These are phyloP conservation scores for Blakeslea trispora DNA, from an alignment of 371 early-diverging fungal species.

Conservation along the genomic window DNA sequence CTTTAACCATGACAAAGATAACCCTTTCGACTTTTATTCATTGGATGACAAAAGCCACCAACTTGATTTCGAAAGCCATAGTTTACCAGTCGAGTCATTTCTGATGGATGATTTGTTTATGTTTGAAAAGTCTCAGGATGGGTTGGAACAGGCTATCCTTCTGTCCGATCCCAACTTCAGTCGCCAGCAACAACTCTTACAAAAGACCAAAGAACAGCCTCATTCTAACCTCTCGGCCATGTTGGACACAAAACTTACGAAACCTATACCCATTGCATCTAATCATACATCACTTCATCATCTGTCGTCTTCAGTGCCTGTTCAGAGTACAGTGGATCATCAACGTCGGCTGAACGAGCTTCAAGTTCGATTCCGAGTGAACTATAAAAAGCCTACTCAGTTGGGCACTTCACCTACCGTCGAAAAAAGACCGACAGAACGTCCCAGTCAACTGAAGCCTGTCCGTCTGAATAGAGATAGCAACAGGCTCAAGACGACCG, in stretches of 20 bases:
- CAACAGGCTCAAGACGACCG: background rate
- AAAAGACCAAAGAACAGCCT: constrained; percentile 11
- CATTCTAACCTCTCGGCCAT: constrained; percentile 25
- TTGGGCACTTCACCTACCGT: background rate
- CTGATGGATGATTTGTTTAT: background rate
- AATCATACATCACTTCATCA: too few relatives aligned
- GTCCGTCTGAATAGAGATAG: constrained; percentile 1
- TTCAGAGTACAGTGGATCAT: constrained; percentile 24
- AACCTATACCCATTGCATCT: constrained; percentile 26
- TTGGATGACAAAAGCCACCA: too few relatives aligned
- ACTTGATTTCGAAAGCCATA: too few relatives aligned
- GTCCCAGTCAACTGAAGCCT: background rate
- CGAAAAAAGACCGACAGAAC: background rate
- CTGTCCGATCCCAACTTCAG: constrained; percentile 33
- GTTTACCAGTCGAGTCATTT: background rate
- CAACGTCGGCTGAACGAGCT: constrained; percentile 32
- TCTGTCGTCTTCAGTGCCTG: background rate
- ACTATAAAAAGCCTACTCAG: constrained; percentile 28
- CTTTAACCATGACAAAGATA: background rate
- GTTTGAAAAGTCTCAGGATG: constrained; percentile 2
- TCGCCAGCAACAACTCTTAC: constrained; percentile 30
- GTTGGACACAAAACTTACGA: constrained; percentile 16
- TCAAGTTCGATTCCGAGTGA: constrained; percentile 29
- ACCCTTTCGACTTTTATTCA: too few relatives aligned
- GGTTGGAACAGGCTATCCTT: constrained; percentile 30